Evolutionary conservation across 805 yeast species (phyloP).

Genomic region (Tetrapisispora pingtungensis): DNA sequence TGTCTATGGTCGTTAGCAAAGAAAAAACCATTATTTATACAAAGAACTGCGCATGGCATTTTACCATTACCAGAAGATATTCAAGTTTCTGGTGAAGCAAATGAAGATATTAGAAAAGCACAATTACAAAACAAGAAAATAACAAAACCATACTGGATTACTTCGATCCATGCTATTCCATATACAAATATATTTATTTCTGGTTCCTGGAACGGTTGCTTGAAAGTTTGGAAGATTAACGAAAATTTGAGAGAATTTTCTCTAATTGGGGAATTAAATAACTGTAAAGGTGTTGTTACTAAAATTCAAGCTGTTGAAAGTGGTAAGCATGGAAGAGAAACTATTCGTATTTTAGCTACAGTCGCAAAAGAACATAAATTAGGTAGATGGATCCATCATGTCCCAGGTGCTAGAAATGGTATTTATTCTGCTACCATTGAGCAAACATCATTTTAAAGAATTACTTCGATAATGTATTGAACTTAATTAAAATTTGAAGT

Average conservation of each 20-base stretch:
- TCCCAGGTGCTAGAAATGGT: slow-evolving; percentile 64
- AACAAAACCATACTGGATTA: slow-evolving; percentile 76
- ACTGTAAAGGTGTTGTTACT: slow-evolving; percentile 63
- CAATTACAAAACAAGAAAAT: slow-evolving; percentile 48
- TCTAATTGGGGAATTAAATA: slow-evolving; percentile 43
- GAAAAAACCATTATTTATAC: slow-evolving; percentile 72
- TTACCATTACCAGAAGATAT: slow-evolving; percentile 39
- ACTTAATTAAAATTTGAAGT: background rate
- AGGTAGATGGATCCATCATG: slow-evolving; percentile 72
- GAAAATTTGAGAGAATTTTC: slow-evolving; percentile 54
- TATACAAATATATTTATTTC: slow-evolving; percentile 73
- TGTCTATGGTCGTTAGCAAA: slow-evolving; percentile 85
- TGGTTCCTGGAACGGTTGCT: slow-evolving; percentile 79
- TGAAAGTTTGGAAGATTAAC: slow-evolving; percentile 69
- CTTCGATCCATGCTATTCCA: slow-evolving; percentile 73
- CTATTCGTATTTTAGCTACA: slow-evolving; percentile 51
- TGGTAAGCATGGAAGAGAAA: slow-evolving; percentile 43
- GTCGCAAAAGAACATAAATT: slow-evolving; percentile 77
- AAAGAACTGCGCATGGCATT: slow-evolving; percentile 70
- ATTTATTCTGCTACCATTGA: slow-evolving; percentile 45
- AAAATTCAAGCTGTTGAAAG: slow-evolving; percentile 46
- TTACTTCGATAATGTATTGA: background rate
- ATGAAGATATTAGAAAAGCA: slow-evolving; percentile 26
- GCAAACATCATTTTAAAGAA: slow-evolving; percentile 20
- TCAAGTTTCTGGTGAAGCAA: slow-evolving; percentile 45